A percentile compares a stretch with the other conserved stretches of the same genome.
Conservation (phyloP, 495 filamentous ascomycete genomes). For the Trichoderma erinaceum region DNA sequence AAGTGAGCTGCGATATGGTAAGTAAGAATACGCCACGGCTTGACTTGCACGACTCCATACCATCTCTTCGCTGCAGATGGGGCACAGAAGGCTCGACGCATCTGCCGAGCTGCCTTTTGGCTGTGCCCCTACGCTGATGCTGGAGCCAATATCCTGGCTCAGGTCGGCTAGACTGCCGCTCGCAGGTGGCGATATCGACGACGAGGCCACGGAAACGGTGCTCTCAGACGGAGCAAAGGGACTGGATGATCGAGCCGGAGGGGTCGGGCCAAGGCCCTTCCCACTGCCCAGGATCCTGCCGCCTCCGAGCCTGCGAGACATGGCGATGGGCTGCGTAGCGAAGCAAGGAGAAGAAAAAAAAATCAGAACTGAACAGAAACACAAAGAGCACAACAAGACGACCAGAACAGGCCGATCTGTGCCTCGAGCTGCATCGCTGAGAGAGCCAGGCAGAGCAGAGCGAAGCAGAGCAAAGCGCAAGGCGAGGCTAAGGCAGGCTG, state of each 20-base stretch:
- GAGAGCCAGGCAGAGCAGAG: background rate
- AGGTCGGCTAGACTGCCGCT: conserved; percentile 35
- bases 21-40: conserved; percentile 17
- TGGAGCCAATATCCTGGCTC: conserved; percentile 41
- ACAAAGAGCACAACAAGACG: conserved; percentile 11
- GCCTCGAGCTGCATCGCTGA: conserved; percentile 12
- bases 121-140: conserved; percentile 39
- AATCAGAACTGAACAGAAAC: background rate
- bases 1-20: conserved; percentile 57
- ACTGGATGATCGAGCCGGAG: conserved; percentile 33
- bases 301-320: conserved; percentile 84
- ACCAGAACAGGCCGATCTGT: conserved; percentile 10
- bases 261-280: conserved; percentile 58
- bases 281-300: conserved; percentile 83
- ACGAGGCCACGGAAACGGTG: conserved; percentile 43
- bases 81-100: conserved; percentile 65
- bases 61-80: conserved; percentile 98
- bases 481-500: background rate
- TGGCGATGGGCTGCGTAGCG: conserved; percentile 26
- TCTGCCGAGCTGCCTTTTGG: conserved; percentile 34
- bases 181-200: conserved; percentile 31
- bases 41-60: conserved; percentile 26
- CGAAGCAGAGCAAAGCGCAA: background rate
- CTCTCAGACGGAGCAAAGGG: conserved; percentile 49
- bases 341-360: background rate